Base-by-base conservation (phyloP, 176 grass and related monocot species). In the Eleusine indica region DNA sequence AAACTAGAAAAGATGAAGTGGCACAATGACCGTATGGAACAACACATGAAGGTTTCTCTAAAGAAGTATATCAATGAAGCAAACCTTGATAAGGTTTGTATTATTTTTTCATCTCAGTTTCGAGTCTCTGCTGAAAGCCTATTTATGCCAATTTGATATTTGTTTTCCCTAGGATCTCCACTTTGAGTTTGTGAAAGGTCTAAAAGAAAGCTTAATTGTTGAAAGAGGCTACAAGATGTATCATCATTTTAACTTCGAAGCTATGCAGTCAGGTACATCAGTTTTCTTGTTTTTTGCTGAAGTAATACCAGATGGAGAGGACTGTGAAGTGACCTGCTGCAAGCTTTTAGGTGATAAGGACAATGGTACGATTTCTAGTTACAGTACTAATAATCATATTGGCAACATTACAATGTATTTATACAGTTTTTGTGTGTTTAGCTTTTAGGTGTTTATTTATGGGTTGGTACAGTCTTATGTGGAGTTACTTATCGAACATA, bases 231-330 rank as follows among this genome's bases (percentile, higher is more conserved):
- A 16, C 12, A 15, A 15, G 9, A 47, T 48, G 5, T 72, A 72
- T 29, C 70, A 3, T 0, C 70, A 72, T 72, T 72, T 72, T 48
- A 72, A 72, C n/a, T 72, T 72, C 29, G 37, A 44, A 48, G 70
- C 70, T 29, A 72, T 16, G 1, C 70, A 72, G 15, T 61, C 57
- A 61, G 11, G 11, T 71, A 48, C 7, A 9, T 29, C 4, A 16
- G 29, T 29, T 29, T 41, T 7, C 70, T 48, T 72, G n/a, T 72
- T 72, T 72, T 72, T 72, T 72, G 70, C 70, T 72, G 70, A 72
- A 72, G 43, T 72, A 48, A 72, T 72, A 9, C 43, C 43, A 7
- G 4, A 48, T 48, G n/a, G 11, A 48, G 70, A 48, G 4, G 22
- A 6, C 12, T 22, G 40, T 71, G 41, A 72, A 2, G 70, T 72